These are phyloP conservation scores for Saccharomyces pastorianus DNA, from an alignment of 1,139 yeast species.

Conservation along the genomic window DNA sequence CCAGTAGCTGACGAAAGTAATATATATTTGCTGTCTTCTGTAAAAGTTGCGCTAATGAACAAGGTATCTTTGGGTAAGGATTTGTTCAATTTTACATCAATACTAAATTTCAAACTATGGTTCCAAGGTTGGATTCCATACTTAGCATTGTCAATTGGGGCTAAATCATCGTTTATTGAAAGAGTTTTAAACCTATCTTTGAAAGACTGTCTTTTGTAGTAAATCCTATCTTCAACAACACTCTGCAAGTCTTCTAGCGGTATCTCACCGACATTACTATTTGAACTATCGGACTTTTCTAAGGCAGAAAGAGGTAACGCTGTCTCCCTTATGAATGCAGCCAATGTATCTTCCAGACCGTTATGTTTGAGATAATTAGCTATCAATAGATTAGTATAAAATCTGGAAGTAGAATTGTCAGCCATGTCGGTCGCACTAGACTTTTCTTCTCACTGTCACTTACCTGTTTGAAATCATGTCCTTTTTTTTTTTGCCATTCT, in stretches of 20 bases:
- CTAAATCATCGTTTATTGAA: not conserved
- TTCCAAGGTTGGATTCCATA: not conserved
- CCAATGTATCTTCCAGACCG: conserved; percentile 40
- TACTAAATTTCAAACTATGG: not conserved
- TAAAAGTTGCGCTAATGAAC: not conserved
- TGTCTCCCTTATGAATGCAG: conserved; percentile 42
- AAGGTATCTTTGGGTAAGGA: not conserved
- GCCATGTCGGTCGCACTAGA: not conserved
- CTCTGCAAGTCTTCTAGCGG: conserved; percentile 11
- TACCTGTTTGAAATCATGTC: not conserved
- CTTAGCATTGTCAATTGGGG: not conserved
- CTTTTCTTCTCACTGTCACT: not conserved
- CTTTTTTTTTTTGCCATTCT: not conserved
- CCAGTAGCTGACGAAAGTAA: conserved; percentile 7
- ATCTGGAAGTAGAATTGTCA: not conserved
- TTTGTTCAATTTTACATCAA: not conserved
- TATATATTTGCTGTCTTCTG: not conserved
- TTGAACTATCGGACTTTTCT: conserved; percentile 4
- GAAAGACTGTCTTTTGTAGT: not conserved
- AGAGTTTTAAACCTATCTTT: not conserved
- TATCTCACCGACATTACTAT: conserved; percentile 32
- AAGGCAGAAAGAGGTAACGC: conserved; percentile 31
- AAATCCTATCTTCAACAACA: not conserved
- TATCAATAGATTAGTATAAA: conserved; percentile 35
- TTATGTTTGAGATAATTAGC: conserved; percentile 49